Base-by-base conservation (phyloP, 345 rosid species). In the Gossypium herbaceum region DNA sequence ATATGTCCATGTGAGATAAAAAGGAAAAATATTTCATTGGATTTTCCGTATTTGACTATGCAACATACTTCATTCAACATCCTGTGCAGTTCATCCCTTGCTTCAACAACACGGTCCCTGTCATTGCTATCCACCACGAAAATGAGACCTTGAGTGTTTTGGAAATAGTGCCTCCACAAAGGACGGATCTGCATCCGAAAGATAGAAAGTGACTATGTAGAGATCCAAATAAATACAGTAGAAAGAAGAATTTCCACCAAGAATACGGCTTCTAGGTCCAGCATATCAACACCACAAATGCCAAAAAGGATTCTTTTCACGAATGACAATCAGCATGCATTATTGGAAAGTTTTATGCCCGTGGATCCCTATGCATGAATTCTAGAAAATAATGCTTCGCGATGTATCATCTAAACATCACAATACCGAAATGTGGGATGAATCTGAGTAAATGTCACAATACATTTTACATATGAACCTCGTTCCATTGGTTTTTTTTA, bases 91-190 rank as follows among this genome's bases (percentile, higher is more conserved):
- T 86, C 92, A 81, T 90, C 92, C 82, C 89, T 88, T 0, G 90
- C 94, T 80, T 90, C 94, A 34, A 77, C 89, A 84, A 90, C 78
- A 72, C 94, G 86, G 82, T 90, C 94, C 74, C 94, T 85, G 77
- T 90, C 94, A 73, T 88, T 88, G 85, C 92, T 88, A 77, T 90
- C 92, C 74, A 88, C 94, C 72, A 90, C 91, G 24, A 88, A 34
- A 55, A 88, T 90, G 16, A 88, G 88, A 73, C 95, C 95, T 73
- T 90, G 95, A 34, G 92, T 90, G 82, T 90, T 90, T 75, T 90
- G 92, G 81, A 90, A 88, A 79, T 88, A 90, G 77, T 90, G 91
- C 92, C 92, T 90, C 94, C 94, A 90, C 75, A 90, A 51, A 39
- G 94, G 92, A 79, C 91, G 91, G 63, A 90, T 90, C 94, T 90